phyloP scores from a whole-genome alignment of 2,329 filamentous ascomycete species.

The Gaeumannomyces sp. region DNA sequence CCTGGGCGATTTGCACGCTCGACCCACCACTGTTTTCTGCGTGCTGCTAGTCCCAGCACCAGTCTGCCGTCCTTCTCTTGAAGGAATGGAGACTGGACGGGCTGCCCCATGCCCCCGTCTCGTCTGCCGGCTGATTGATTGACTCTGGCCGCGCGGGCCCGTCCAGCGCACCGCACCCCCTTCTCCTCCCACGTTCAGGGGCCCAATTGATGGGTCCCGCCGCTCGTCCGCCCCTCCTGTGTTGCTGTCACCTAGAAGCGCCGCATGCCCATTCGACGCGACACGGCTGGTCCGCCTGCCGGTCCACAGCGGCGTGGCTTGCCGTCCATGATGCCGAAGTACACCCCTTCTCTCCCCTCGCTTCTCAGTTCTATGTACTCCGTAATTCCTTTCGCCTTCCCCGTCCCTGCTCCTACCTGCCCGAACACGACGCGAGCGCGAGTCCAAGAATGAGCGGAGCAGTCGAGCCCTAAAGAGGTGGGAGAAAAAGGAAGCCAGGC shows the following conservation, averaged over 20 bases:
- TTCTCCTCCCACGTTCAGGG: not conserved
- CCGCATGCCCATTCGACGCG: not conserved
- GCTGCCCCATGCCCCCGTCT: not conserved
- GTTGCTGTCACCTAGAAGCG: not conserved
- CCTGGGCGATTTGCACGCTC: not conserved
- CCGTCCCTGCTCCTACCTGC: not conserved
- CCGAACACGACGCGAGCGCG: not conserved
- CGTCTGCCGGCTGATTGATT: not conserved
- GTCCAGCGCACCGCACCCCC: not conserved
- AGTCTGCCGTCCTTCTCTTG: not conserved
- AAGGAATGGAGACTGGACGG: not conserved
- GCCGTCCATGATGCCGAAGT: not conserved
- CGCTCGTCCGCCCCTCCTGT: not conserved
- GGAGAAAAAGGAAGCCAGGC: not conserved
- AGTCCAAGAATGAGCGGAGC: not conserved
- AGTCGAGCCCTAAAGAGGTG: not conserved
- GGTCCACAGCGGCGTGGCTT: not conserved
- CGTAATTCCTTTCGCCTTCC: not conserved
- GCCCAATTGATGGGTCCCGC: not conserved
- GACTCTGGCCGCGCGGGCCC: not conserved
- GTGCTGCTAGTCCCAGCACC: too few relatives aligned
- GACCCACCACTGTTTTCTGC: not conserved
- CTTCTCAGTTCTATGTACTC: not conserved
- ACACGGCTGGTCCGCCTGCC: not conserved
- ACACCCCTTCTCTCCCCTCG: not conserved